Percentiles rank a stretch among this genome's conserved stretches.
phyloP scores from a whole-genome alignment of 345 rosid genomes.

The Microcos paniculata region DNA sequence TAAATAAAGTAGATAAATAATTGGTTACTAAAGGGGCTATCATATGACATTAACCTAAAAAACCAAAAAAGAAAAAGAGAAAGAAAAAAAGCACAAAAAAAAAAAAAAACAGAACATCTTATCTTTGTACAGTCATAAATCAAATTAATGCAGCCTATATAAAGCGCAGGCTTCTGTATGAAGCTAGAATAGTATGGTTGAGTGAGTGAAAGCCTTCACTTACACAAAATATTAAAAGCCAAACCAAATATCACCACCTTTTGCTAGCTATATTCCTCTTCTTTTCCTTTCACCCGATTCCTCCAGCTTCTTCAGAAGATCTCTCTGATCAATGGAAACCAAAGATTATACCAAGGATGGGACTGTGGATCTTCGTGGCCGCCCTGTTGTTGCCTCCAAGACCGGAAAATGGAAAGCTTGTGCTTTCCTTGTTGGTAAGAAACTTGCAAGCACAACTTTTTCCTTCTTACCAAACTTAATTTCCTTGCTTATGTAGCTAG shows the following conservation, averaged over 20 bases:
- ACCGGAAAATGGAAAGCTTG: slow-evolving; percentile 95
- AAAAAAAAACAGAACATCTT: neutral
- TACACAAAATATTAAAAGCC: neutral
- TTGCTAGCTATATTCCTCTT: neutral
- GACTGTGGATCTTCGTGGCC: slow-evolving; percentile 76
- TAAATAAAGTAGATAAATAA: no score
- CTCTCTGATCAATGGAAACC: slow-evolving; percentile 44
- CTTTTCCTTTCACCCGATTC: neutral
- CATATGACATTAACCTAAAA: neutral
- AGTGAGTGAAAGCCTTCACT: neutral
- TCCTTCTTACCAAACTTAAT: neutral
- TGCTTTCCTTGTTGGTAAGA: slow-evolving; percentile 75
- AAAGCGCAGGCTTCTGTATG: neutral
- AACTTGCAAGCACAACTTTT: neutral
- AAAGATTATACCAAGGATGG: slow-evolving; percentile 73
- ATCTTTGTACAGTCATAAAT: neutral
- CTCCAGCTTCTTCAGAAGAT: neutral
- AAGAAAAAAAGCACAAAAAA: neutral
- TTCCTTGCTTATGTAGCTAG: neutral
- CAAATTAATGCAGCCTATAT: slow-evolving; percentile 2
- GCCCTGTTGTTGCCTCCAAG: slow-evolving; percentile 57
- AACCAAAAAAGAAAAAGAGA: neutral
- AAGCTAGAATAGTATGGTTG: neutral
- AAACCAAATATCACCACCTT: neutral
- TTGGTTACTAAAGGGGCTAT: neutral